Conservation (phyloP, 495 filamentous ascomycete species). For the Staphylotrichum tortipilum region DNA sequence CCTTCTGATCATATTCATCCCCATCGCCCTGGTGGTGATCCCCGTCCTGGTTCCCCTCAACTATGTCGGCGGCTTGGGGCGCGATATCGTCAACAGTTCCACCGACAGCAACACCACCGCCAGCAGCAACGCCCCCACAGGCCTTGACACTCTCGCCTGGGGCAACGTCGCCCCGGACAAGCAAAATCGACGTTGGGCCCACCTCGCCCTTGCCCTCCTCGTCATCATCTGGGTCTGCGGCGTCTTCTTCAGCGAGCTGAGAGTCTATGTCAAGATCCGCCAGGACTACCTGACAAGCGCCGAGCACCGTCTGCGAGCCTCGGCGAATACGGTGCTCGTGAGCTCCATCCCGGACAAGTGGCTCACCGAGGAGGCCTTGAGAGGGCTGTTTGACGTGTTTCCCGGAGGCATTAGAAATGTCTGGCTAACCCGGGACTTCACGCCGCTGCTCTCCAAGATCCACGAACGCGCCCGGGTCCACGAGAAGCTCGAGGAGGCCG, state of each 20-base stretch:
- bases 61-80: slow-evolving; percentile 59
- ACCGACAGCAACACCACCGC: slow-evolving; percentile 9
- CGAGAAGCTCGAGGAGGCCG: slow-evolving; percentile 63
- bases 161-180: slow-evolving; percentile 72
- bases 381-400: slow-evolving; percentile 89
- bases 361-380: slow-evolving; percentile 71
- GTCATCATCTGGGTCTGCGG: slow-evolving; percentile 78
- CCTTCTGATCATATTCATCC: slow-evolving; percentile 83
- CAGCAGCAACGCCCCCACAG: slow-evolving; percentile 31
- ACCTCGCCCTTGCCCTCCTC: slow-evolving; percentile 71
- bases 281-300: slow-evolving; percentile 94
- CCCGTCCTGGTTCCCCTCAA: slow-evolving; percentile 86
- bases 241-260: slow-evolving; percentile 79
- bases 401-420: slow-evolving; percentile 93
- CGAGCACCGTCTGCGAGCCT: slow-evolving; percentile 89
- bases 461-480: slow-evolving; percentile 65
- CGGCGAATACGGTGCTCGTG: slow-evolving; percentile 90
- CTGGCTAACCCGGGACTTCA: slow-evolving; percentile 91
- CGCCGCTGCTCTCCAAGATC: slow-evolving; percentile 80
- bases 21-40: slow-evolving; percentile 67
- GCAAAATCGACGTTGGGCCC: slow-evolving; percentile 76
- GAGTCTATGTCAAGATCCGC: slow-evolving; percentile 86
- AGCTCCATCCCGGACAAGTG: slow-evolving; percentile 83
- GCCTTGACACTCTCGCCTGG: slow-evolving; percentile 78
- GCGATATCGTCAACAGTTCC: slow-evolving; percentile 36